Percentiles rank a stretch among this genome's conserved stretches.
These are phyloP conservation scores for Pichia deserticola DNA, from an alignment of 805 yeast species.

Conservation along the genomic window DNA sequence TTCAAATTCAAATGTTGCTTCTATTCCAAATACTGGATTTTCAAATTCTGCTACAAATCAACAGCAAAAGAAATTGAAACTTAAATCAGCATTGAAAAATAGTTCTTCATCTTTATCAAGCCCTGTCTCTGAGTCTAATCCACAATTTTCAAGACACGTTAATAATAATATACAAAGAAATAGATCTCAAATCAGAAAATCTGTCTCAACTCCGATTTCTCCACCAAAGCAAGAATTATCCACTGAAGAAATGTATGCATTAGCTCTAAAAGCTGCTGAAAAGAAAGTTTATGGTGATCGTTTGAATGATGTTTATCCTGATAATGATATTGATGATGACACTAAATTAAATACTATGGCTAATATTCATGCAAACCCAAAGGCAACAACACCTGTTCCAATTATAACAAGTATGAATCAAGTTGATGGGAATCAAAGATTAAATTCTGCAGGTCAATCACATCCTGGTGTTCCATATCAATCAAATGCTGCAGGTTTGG, in stretches of 20 bases:
- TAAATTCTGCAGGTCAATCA: background rate
- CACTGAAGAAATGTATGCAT: conserved; percentile 46
- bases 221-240: conserved; percentile 17
- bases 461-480: conserved; percentile 11
- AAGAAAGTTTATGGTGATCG: conserved; percentile 46
- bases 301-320: background rate
- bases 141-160: background rate
- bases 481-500: conserved; percentile 24
- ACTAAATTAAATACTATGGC: conserved; percentile 22
- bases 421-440: background rate
- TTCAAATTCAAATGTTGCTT: background rate
- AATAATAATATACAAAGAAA: background rate
- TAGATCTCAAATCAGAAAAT: background rate
- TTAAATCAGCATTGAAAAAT: conserved; percentile 6
- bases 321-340: conserved; percentile 16
- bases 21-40: background rate
- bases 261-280: conserved; percentile 50
- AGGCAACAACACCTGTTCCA: background rate
- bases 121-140: conserved; percentile 1
- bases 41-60: no score
- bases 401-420: no score
- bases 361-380: conserved; percentile 12
- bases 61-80: background rate
- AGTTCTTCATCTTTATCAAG: conserved; percentile 4
- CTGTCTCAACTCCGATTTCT: background rate